A percentile compares a stretch with the other conserved stretches of the same genome.
Conservation (phyloP, 352 stramenopile genomes). For the Halophytophthora batemanensis region DNA sequence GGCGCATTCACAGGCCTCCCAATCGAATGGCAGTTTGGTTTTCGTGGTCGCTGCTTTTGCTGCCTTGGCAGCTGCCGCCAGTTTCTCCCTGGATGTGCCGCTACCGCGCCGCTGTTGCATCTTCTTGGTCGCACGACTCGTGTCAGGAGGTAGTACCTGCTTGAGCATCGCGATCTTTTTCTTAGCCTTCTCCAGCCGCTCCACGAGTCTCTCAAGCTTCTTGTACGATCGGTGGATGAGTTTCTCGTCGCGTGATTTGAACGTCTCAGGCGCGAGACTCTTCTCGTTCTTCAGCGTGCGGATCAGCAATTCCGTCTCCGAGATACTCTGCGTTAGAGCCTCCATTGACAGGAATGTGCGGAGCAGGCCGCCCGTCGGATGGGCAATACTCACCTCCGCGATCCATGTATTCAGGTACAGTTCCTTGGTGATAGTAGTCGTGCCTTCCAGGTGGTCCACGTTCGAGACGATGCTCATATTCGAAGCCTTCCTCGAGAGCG, state of each 20-base stretch:
- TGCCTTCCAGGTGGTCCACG: conserved; percentile 54
- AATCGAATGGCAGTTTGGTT: conserved; percentile 46
- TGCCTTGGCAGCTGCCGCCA: conserved; percentile 19
- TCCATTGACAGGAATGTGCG: conserved; percentile 62
- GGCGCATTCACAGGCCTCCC: conserved; percentile 64
- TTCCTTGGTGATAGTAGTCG: conserved; percentile 36
- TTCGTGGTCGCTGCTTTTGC: conserved; percentile 17
- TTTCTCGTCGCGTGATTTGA: conserved; percentile 31
- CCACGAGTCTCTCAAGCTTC: conserved; percentile 14
- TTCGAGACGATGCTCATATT: conserved; percentile 53
- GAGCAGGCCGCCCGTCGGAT: conserved; percentile 71
- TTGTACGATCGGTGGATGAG: conserved; percentile 27
- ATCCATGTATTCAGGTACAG: conserved; percentile 81
- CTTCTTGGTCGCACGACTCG: conserved; percentile 29
- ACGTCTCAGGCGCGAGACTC: conserved; percentile 13
- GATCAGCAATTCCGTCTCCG: conserved; percentile 30
- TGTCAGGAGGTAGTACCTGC: conserved; percentile 11
- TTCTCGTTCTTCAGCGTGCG: conserved; percentile 43
- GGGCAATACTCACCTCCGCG: conserved; percentile 73
- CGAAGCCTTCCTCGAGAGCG: conserved; percentile 27
- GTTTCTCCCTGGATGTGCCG: conserved; percentile 16
- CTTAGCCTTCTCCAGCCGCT: conserved; percentile 32
- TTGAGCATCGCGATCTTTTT: conserved; percentile 53
- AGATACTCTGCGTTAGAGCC: conserved; percentile 40
- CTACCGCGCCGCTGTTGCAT: conserved; percentile 3